Evolutionary conservation across 2,329 filamentous ascomycete genomes (phyloP).

Genomic region (Sclerotinia minor): DNA sequence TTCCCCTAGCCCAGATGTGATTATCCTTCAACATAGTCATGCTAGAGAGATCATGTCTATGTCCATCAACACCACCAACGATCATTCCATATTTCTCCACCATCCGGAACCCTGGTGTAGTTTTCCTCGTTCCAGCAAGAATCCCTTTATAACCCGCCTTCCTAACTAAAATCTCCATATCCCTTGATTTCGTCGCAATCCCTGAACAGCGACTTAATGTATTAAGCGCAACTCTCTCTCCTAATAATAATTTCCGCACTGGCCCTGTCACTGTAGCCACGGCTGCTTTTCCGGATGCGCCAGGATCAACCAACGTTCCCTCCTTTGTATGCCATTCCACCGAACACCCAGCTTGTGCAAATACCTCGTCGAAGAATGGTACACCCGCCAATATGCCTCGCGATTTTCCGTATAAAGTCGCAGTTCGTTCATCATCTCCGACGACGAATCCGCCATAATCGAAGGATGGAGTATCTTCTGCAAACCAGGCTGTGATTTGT

Average conservation of each 20-base stretch:
- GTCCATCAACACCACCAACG: conserved; percentile 86
- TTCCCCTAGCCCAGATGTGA: conserved; percentile 88
- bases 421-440: conserved; percentile 64
- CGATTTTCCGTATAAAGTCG: conserved; percentile 70
- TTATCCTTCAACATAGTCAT: conserved; percentile 99
- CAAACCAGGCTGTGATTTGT: conserved; percentile 79
- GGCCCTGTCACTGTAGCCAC: conserved; percentile 86
- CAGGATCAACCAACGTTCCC: conserved; percentile 66
- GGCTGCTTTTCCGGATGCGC: conserved; percentile 51
- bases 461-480: conserved; percentile 93
- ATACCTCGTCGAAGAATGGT: conserved; percentile 95
- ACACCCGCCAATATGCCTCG: conserved; percentile 82
- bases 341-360: conserved; percentile 83
- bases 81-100: conserved; percentile 99
- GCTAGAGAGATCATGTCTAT: conserved; percentile 84
- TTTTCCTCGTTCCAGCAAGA: conserved; percentile 94
- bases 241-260: conserved; percentile 74
- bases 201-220: conserved; percentile 87
- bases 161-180: conserved; percentile 57
- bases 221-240: conserved; percentile 90
- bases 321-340: conserved; percentile 86
- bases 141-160: conserved; percentile 75
- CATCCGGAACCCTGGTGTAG: conserved; percentile 89
- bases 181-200: conserved; percentile 69
- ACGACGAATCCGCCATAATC: conserved; percentile 98